Base-by-base conservation (phyloP, 2,329 filamentous ascomycete species). In the Paraphoma sp. region DNA sequence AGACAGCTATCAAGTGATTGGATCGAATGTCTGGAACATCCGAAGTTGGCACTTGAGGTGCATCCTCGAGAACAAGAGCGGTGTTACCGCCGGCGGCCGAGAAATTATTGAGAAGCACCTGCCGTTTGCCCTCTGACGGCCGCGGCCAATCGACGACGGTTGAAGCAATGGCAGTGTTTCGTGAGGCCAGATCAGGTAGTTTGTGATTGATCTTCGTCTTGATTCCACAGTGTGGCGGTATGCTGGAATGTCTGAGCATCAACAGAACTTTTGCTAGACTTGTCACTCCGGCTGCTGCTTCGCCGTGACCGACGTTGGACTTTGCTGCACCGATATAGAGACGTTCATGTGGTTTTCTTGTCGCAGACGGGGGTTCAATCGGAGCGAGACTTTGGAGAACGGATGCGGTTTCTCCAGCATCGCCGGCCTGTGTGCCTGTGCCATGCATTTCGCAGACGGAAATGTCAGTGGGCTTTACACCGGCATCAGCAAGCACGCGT, bases 41-140 rank as follows among this genome's bases (percentile, higher is more conserved):
- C 3, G 11, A 5, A n/a, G 33, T n/a, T 16, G 28, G 6, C 31
- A 14, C 16, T 9, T 48, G 12, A 12, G 55, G 60, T 8, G 54
- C 56, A 28, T 69, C 66, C 47, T 68, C 59, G 6, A 69, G 18
- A 2, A 65, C 10, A 4, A 69, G 11, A 6, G 57, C 40, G 9
- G 63, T 54, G 74, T 92, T 92, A 33, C 89, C 89, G 62, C 89
- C 89, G 51, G 89, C 87, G 6, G 89, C 89, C 60, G 85, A 56
- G 56, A 69, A 69, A 49, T 64, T 67, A 48, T 67, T 69, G 14
- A 68, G 8, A 3, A 66, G 86, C 69, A 90, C 59, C 89, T 73
- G 18, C 80, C 72, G 0, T 51, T 75, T 53, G 4, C 28, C 67
- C 23, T 57, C 57, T 12, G 62, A 70, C 2, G 49, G 50, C 1